Conservation (phyloP, 176 grass and related monocot genomes). For the Carex pumila region DNA sequence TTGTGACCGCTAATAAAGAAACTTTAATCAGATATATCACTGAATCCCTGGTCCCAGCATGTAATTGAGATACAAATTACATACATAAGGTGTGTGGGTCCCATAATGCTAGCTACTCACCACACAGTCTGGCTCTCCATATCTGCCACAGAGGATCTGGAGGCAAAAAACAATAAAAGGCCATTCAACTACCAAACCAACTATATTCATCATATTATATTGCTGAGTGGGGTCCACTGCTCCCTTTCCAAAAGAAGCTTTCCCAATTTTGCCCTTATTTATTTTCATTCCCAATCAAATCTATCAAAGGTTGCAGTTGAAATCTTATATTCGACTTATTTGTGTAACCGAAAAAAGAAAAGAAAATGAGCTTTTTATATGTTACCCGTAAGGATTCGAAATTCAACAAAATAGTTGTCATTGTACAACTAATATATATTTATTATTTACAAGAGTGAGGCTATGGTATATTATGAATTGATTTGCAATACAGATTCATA, state of each 20-base stretch:
- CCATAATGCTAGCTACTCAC: neutral
- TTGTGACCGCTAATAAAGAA: neutral
- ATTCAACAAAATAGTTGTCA: neutral
- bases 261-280: conserved; percentile 4
- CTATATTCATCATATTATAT: neutral
- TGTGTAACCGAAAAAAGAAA: too few species aligned
- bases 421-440: too few species aligned
- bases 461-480: too few species aligned
- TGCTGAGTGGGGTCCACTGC: neutral
- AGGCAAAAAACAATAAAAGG: neutral
- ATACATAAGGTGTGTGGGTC: neutral
- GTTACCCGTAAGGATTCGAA: neutral
- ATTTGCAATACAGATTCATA: too few species aligned
- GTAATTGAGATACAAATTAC: neutral
- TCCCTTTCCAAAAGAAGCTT: neutral
- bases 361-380: neutral
- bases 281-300: neutral
- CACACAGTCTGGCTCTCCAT: neutral
- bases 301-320: neutral
- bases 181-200: neutral
- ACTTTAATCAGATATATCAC: neutral
- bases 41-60: neutral
- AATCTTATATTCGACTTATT: too few species aligned
- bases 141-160: neutral
- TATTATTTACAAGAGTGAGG: too few species aligned